phyloP scores from a whole-genome alignment of 2,329 filamentous ascomycete genomes.

The Boeremia lycopersici region DNA sequence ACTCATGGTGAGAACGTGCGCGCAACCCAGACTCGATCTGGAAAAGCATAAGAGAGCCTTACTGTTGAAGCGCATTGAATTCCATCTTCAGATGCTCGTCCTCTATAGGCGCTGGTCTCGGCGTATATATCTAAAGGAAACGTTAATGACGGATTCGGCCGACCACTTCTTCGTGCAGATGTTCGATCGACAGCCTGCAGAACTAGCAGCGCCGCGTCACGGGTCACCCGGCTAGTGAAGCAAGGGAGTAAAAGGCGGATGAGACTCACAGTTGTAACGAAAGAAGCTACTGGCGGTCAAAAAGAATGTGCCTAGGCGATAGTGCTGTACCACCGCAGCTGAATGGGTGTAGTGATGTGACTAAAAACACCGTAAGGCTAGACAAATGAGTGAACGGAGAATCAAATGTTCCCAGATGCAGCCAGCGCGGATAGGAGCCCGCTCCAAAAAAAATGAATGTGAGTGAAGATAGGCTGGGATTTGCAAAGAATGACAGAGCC shows the following conservation, averaged over 20 bases:
- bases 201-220: conserved; percentile 24
- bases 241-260: conserved; percentile 34
- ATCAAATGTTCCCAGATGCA: conserved; percentile 43
- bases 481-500: conserved; percentile 49
- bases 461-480: conserved; percentile 38
- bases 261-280: conserved; percentile 33
- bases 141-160: conserved; percentile 37
- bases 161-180: conserved; percentile 21
- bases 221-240: conserved; percentile 22
- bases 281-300: conserved; percentile 15
- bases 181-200: conserved; percentile 29
- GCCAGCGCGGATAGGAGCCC: conserved; percentile 49
- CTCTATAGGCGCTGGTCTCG: conserved; percentile 33
- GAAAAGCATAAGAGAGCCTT: conserved; percentile 24
- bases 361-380: conserved; percentile 30
- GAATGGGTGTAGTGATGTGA: conserved; percentile 29
- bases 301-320: conserved; percentile 47
- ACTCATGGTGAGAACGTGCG: conserved; percentile 30
- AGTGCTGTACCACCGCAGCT: conserved; percentile 41
- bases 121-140: conserved; percentile 24
- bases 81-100: conserved; percentile 46
- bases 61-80: conserved; percentile 51
- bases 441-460: conserved; percentile 45
- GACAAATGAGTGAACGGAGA: conserved; percentile 49
- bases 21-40: conserved; percentile 1